Evolutionary conservation across 2,329 filamentous ascomycete species (phyloP).

Genomic region (Aspergillus sojae): DNA sequence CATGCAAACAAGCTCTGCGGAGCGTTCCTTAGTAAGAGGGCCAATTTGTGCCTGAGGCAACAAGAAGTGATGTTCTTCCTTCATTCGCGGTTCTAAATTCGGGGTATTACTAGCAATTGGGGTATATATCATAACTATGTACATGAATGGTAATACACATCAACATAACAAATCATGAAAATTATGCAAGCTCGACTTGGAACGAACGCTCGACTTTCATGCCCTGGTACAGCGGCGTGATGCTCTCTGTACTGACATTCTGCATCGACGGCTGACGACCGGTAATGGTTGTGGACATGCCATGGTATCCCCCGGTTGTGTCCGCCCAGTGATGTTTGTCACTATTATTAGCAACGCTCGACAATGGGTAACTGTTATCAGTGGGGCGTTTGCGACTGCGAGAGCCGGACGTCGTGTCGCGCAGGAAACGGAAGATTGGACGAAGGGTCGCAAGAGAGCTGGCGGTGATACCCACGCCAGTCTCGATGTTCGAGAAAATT

Average conservation of each 20-base stretch:
- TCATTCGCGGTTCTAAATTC: not conserved
- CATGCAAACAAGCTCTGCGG: not conserved
- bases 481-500: slow-evolving; percentile 1
- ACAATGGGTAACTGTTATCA: not conserved
- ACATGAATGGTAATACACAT: not conserved
- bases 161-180: not conserved
- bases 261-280: not conserved
- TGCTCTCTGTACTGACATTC: slow-evolving; percentile 2
- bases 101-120: not conserved
- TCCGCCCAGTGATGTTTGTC: not conserved
- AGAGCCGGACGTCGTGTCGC: not conserved
- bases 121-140: not conserved
- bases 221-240: not conserved
- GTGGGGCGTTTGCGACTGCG: not conserved
- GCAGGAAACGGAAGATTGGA: not conserved
- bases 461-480: slow-evolving; percentile 1
- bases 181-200: not conserved
- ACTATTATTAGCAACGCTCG: not conserved
- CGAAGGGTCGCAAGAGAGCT: slow-evolving; percentile 4
- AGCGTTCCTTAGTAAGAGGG: not conserved
- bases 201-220: slow-evolving; percentile 3
- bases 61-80: not conserved
- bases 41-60: not conserved
- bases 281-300: not conserved
- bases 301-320: not conserved